Conservation (phyloP, 768 basidiomycete genomes). For the Agrocybe pediades region DNA sequence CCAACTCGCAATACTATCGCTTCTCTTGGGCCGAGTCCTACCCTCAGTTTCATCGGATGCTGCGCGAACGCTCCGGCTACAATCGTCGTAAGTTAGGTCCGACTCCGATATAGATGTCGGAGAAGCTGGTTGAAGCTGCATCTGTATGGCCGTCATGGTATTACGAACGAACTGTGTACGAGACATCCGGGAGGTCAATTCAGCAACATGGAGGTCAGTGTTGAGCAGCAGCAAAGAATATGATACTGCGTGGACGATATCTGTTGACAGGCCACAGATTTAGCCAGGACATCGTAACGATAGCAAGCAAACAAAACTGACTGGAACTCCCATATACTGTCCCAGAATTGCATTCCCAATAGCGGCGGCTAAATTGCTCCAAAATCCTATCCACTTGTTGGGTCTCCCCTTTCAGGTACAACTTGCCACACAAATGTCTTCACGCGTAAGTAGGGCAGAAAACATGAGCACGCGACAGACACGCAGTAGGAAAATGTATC, state of each 20-base stretch:
- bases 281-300: slow-evolving; percentile 5
- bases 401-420: slow-evolving; percentile 94
- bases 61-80: slow-evolving; percentile 57
- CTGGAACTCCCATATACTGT: slow-evolving; percentile 84
- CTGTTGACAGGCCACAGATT: slow-evolving; percentile 40
- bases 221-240: slow-evolving; percentile 94
- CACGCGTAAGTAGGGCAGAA: slow-evolving; percentile 6
- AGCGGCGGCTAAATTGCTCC: slow-evolving; percentile 86
- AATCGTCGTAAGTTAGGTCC: slow-evolving; percentile 69
- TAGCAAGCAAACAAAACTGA: slow-evolving; percentile 38
- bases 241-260: slow-evolving; percentile 92
- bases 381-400: slow-evolving; percentile 98
- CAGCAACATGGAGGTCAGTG: slow-evolving; percentile 97
- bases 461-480: not conserved
- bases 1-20: slow-evolving; percentile 86
- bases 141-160: slow-evolving; percentile 84
- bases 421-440: slow-evolving; percentile 87
- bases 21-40: slow-evolving; percentile 63
- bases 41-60: slow-evolving; percentile 59
- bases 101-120: slow-evolving; percentile 52
- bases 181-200: slow-evolving; percentile 88
- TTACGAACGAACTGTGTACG: slow-evolving; percentile 90
- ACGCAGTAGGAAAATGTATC: slow-evolving; percentile 13
- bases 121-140: slow-evolving; percentile 63
- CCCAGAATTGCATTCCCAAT: slow-evolving; percentile 88